Evolutionary conservation across 805 yeast genomes (phyloP), one percentile per base, ranked within the genome.

Genomic region (Nakazawaea ishiwadae): DNA sequence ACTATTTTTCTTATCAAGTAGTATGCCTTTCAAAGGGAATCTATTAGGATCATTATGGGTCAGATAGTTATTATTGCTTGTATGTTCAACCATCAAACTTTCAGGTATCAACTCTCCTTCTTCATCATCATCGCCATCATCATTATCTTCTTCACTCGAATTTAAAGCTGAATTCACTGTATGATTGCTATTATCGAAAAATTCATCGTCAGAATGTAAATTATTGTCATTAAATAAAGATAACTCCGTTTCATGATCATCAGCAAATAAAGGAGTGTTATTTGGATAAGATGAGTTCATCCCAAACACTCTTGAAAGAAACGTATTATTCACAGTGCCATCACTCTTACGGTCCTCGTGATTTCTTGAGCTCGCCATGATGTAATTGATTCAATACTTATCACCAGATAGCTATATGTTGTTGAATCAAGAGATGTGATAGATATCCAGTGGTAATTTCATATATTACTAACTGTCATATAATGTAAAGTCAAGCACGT

Each of bases 281-380:
- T 47, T 40, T 20, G 47, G 51, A 31, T 49, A 52, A 4, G 58
- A 53, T 8, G 68, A 63, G 31, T 58, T 55, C 36, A 62, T 54
- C 4, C 84, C 86, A 58, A 80, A 79, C 17, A 80, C 82, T 31
- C 85, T 65, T 8, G 83, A 77, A 45, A 80, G 64, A 51, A 80
- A 80, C 5, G 84, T 79, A 50, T 77, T 63, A 44, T 57, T 55
- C 15, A 8, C 18, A 28, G 40, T 5, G 11, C 16, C 41, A 18
- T 34, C 37, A 35, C 41, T 47, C 16, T 31, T 36, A 17, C 27
- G 18, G 17, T 18, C n/a, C 10, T 24, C 31, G 14, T 20, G 3
- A 31, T 17, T 16, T 10, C 17, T 17, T 5, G 12, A 18, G 9
- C 17, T 16, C 16, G 34, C 34, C 34, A 31, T 31, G 12, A 6